Percentiles rank a stretch among this genome's conserved stretches.
These are phyloP conservation scores for Phlebiopsis flavidoalba DNA, from an alignment of 768 basidiomycete genomes.

Conservation along the genomic window DNA sequence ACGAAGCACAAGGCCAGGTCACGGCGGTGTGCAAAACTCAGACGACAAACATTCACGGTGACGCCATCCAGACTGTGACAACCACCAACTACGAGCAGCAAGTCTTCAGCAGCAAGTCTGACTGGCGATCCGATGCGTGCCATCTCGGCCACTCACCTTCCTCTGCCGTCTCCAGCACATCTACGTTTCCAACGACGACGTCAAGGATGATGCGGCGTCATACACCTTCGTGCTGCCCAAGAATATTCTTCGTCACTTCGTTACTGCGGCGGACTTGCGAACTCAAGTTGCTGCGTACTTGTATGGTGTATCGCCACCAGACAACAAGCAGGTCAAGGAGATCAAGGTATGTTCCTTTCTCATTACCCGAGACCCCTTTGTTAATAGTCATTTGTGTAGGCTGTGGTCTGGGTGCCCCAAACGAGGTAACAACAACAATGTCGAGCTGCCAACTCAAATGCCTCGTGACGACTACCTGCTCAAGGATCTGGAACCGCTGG, in stretches of 20 bases:
- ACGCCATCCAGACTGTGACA: slow-evolving; percentile 91
- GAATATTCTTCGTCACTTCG: slow-evolving; percentile 92
- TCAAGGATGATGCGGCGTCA: slow-evolving; percentile 94
- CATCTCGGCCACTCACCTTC: slow-evolving; percentile 93
- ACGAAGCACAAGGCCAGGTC: slow-evolving; percentile 91
- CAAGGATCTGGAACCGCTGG: slow-evolving; percentile 91
- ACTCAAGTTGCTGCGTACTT: slow-evolving; percentile 94
- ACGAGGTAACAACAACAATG: slow-evolving; percentile 89
- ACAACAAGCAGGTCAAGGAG: slow-evolving; percentile 98
- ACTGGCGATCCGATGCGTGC: slow-evolving; percentile 99
- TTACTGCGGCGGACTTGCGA: slow-evolving; percentile 88
- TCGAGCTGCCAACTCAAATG: slow-evolving; percentile 85
- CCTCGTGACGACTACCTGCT: slow-evolving; percentile 94
- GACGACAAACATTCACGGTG: slow-evolving; percentile 97
- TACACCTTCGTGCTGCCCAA: slow-evolving; percentile 97
- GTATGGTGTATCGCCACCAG: slow-evolving; percentile 89
- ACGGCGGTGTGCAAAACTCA: slow-evolving; percentile 96
- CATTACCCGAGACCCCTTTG: neutral
- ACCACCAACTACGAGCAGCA: slow-evolving; percentile 98
- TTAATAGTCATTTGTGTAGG: slow-evolving; percentile 30
- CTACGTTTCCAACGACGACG: slow-evolving; percentile 98
- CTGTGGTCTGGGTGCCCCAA: slow-evolving; percentile 97
- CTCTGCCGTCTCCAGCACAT: slow-evolving; percentile 96
- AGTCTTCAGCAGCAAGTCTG: slow-evolving; percentile 98
- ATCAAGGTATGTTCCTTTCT: slow-evolving; percentile 50